These are phyloP conservation scores for Coccomyxa sp. DNA, from an alignment of 139 green algal species.

Conservation along the genomic window DNA sequence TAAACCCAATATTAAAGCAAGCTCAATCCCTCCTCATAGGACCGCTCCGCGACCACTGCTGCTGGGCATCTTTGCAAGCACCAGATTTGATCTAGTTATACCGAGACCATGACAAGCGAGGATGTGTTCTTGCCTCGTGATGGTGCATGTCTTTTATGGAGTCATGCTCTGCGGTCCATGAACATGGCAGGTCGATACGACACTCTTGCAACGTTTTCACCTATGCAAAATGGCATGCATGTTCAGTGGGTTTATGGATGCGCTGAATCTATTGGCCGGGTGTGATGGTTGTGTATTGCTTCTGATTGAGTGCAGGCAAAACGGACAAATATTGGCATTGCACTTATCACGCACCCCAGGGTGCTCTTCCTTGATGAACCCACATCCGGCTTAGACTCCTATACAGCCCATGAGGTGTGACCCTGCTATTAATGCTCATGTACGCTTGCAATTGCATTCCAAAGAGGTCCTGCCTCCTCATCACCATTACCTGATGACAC, in stretches of 20 bases:
- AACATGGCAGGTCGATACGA: not conserved
- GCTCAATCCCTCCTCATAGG: too few species aligned
- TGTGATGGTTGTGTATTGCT: not conserved
- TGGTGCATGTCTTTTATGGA: too few species aligned
- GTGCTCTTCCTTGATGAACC: conserved; percentile 38
- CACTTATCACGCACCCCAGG: conserved; percentile 26
- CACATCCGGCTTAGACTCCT: conserved; percentile 56
- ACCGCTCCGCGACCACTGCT: too few species aligned
- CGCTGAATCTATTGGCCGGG: not conserved
- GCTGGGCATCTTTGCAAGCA: not conserved
- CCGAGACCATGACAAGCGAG: too few species aligned
- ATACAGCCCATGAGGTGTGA: conserved; percentile 57
- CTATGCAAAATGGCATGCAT: not conserved
- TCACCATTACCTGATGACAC: not conserved
- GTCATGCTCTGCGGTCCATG: not conserved
- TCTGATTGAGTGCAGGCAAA: conserved; percentile 3
- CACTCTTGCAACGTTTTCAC: not conserved
- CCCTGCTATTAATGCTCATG: not conserved
- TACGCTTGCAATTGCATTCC: too few species aligned
- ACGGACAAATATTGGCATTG: conserved; percentile 22
- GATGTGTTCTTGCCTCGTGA: too few species aligned
- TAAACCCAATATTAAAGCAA: not conserved
- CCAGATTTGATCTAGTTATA: not conserved
- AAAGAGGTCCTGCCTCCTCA: not conserved
- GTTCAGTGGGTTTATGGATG: not conserved